A percentile compares a stretch with the other conserved stretches of the same genome.
phyloP scores from a whole-genome alignment of 2,329 filamentous ascomycete species.

The Fusarium beomiforme region DNA sequence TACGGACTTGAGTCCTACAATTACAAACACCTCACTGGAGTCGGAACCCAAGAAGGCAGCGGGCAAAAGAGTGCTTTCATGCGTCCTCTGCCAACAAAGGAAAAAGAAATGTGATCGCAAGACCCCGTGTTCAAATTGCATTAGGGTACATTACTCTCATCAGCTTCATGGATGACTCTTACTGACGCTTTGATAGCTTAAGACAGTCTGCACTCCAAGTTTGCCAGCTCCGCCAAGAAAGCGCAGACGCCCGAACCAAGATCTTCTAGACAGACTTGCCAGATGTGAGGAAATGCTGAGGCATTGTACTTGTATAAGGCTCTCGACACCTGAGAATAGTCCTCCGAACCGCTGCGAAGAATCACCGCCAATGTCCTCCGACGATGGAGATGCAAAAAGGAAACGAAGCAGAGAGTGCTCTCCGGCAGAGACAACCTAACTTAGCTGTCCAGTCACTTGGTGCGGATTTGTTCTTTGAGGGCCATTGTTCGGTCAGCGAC shows the following conservation, averaged over 20 bases:
- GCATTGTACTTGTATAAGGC: slow-evolving; percentile 39
- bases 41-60: slow-evolving; percentile 24
- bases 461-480: neutral
- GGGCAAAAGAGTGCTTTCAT: slow-evolving; percentile 37
- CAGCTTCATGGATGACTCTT: accelerated
- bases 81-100: slow-evolving; percentile 46
- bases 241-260: slow-evolving; percentile 44
- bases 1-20: slow-evolving; percentile 7
- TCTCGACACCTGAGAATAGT: slow-evolving; percentile 26
- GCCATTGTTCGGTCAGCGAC: accelerated
- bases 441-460: accelerated
- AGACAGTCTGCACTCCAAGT: slow-evolving; percentile 41
- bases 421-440: neutral
- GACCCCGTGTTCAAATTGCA: slow-evolving; percentile 45
- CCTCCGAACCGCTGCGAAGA: slow-evolving; percentile 19
- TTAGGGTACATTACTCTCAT: slow-evolving; percentile 29
- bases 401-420: slow-evolving; percentile 7
- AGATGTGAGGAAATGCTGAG: slow-evolving; percentile 31
- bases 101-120: slow-evolving; percentile 49
- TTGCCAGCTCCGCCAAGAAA: slow-evolving; percentile 44
- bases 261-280: slow-evolving; percentile 33
- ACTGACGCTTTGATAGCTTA: slow-evolving; percentile 28
- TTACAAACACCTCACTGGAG: slow-evolving; percentile 10
- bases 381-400: slow-evolving; percentile 12
- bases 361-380: slow-evolving; percentile 8